Evolutionary conservation across 1,284 basidiomycete genomes (phyloP), one percentile per base, ranked within the genome.

Genomic region (Microbotryum silenes-acaulis): DNA sequence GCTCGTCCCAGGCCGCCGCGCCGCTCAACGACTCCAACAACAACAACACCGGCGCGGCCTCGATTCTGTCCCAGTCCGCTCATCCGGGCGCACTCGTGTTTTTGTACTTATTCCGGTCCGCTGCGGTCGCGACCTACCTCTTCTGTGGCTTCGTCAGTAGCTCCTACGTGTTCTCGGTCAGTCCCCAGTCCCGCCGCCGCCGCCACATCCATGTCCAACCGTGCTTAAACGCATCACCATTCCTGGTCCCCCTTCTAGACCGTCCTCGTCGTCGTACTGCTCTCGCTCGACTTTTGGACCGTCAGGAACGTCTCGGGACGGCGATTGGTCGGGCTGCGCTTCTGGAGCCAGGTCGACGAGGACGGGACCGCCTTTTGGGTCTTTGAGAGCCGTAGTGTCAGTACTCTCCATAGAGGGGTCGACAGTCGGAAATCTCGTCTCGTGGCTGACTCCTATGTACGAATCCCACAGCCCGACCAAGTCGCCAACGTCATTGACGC

Each of bases 261-360:
- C 20, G 91, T 96, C 2, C 77, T 85, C 10, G 91, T 96, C 0
- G 92, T 96, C 25, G 85, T 94, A 1, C 79, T 97, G 25, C 82
- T 97, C 42, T 87, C 91, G 1, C 87, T 92, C 81, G 92, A 97
- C 77, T 97, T 97, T 74, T 96, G 92, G 93, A 96, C 93, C 72
- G 91, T 90, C 69, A 70, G 92, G 86, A 97, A 97, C 72, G 89
- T 97, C 25, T 84, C 91, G 1, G 92, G 92, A 3, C 80, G 93
- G 64, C 90, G 87, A 12, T 79, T 97, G 14, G 92, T 96, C 12
- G 92, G 92, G 14, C 77, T 97, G 66, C 81, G 92, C 60, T 97
- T 92, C 74, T 97, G 92, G 92, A 97, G 96, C 74, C 91, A 96
- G 76, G 91, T 97, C 16, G 91, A 96, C 71, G 91, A 94, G 59